These are phyloP conservation scores for Erythrobasidium hasegawianum DNA, from an alignment of 1,284 basidiomycete species.

Conservation along the genomic window DNA sequence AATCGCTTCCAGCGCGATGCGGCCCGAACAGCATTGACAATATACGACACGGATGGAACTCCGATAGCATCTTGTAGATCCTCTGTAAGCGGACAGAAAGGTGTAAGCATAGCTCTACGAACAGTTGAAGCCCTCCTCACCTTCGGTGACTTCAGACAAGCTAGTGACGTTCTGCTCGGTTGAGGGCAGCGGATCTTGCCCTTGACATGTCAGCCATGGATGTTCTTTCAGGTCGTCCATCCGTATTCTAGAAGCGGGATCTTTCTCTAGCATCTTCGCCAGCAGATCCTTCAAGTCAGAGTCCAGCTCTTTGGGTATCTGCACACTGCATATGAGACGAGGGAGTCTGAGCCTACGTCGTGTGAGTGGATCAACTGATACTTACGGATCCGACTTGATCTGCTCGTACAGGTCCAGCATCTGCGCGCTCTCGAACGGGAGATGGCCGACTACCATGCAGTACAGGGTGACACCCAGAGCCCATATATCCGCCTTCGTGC, in stretches of 20 bases:
- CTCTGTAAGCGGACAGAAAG: background rate
- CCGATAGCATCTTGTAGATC: slow-evolving; percentile 25
- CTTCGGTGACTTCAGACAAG: slow-evolving; percentile 24
- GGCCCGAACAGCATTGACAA: slow-evolving; percentile 32
- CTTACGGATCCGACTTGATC: slow-evolving; percentile 53
- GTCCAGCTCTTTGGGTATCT: slow-evolving; percentile 49
- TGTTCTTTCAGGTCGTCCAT: slow-evolving; percentile 50
- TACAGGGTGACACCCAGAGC: slow-evolving; percentile 57
- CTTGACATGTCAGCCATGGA: slow-evolving; percentile 51
- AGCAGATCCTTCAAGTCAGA: slow-evolving; percentile 49
- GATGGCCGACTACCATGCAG: slow-evolving; percentile 54
- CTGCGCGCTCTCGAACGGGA: slow-evolving; percentile 55
- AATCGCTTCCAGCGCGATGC: slow-evolving; percentile 27
- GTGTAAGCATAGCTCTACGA: background rate
- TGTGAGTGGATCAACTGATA: background rate
- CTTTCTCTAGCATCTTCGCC: slow-evolving; percentile 49
- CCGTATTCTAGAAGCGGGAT: slow-evolving; percentile 48
- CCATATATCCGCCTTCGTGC: slow-evolving; percentile 57
- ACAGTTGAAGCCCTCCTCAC: background rate
- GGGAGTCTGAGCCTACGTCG: background rate
- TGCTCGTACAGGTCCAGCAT: slow-evolving; percentile 54
- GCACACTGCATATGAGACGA: slow-evolving; percentile 41
- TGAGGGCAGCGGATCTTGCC: slow-evolving; percentile 48
- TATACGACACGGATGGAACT: slow-evolving; percentile 28
- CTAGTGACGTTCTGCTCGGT: slow-evolving; percentile 33